A percentile compares a stretch with the other conserved stretches of the same genome.
Conservation (phyloP, 306 rosid species). For the Senna tora region DNA sequence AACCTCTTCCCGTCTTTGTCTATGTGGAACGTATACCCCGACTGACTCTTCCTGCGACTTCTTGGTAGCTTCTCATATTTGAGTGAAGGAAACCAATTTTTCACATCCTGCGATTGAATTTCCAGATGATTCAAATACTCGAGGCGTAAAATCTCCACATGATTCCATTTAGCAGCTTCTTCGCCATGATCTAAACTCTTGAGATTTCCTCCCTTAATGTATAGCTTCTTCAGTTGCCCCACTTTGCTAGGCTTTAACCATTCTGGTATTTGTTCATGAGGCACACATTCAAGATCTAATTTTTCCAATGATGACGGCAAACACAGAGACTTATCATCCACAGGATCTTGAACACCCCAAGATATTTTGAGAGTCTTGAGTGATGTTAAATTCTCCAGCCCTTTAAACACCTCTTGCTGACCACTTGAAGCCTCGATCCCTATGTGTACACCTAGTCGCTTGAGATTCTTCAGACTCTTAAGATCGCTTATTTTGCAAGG, state of each 20-base stretch:
- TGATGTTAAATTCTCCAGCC: background rate
- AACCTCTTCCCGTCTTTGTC: no score
- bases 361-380: conserved; percentile 33
- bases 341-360: background rate
- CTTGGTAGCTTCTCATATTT: no score
- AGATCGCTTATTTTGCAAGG: conserved; percentile 29
- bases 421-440: conserved; percentile 29
- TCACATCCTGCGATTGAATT: background rate
- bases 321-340: background rate
- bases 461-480: background rate
- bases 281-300: background rate
- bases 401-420: background rate
- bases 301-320: background rate
- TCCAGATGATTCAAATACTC: background rate
- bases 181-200: background rate
- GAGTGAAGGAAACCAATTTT: background rate
- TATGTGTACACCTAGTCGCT: conserved; percentile 33
- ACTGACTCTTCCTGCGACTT: no score
- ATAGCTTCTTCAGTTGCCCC: background rate
- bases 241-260: conserved; percentile 16
- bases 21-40: no score
- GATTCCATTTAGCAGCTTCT: no score
- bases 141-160: background rate
- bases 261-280: background rate
- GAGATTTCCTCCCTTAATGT: conserved; percentile 2